These are phyloP conservation scores for Vigna trinervia DNA, from an alignment of 306 rosid species.

Conservation along the genomic window DNA sequence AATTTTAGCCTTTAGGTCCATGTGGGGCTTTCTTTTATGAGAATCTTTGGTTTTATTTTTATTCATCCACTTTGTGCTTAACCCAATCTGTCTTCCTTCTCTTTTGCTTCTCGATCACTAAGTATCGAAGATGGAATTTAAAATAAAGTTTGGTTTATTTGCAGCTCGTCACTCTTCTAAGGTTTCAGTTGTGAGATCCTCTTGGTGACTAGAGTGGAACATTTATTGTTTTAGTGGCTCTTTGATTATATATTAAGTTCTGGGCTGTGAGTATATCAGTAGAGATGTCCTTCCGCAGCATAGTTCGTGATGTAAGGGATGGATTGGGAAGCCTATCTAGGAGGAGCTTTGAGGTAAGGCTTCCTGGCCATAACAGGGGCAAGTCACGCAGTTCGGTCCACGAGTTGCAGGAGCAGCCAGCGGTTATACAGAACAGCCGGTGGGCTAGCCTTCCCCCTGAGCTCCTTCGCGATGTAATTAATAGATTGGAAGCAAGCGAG, in stretches of 20 bases:
- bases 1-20: constrained; percentile 73
- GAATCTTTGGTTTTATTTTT: constrained; percentile 62
- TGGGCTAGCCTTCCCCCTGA: constrained; percentile 99
- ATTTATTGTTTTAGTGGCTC: constrained; percentile 22
- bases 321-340: constrained; percentile 92
- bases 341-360: constrained; percentile 86
- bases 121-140: constrained; percentile 53
- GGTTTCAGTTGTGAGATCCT: constrained; percentile 34
- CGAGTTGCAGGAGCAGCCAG: constrained; percentile 70
- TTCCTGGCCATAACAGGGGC: constrained; percentile 78
- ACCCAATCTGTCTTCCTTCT: constrained; percentile 57
- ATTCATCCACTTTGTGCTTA: constrained; percentile 65
- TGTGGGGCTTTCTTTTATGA: constrained; percentile 60
- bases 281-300: constrained; percentile 92
- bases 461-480: constrained; percentile 84
- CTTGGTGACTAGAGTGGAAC: constrained; percentile 38
- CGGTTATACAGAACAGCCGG: constrained; percentile 72
- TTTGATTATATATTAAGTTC: constrained; percentile 44
- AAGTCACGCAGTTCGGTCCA: constrained; percentile 83
- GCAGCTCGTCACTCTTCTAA: constrained; percentile 53
- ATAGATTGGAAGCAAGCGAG: constrained; percentile 91
- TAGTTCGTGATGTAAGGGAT: constrained; percentile 95
- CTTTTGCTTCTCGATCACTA: constrained; percentile 59
- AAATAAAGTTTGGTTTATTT: constrained; percentile 54
- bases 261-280: constrained; percentile 47